Evolutionary conservation across 176 grass and related monocot species (phyloP).

Genomic region (Cenchrus americanus): DNA sequence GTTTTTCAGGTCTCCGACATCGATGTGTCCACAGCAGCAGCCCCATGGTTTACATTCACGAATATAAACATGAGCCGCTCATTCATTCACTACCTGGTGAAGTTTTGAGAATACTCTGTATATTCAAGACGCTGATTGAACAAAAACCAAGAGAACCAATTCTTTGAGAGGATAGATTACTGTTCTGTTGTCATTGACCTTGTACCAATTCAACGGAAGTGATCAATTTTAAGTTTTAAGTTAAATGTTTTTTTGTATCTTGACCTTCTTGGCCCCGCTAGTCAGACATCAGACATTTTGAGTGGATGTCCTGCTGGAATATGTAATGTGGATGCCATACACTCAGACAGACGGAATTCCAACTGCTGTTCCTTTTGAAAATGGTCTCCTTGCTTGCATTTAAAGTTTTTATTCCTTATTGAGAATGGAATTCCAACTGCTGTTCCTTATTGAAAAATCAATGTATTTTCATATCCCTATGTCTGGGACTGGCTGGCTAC

Average conservation of each 20-base stretch:
- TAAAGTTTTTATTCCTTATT: background rate
- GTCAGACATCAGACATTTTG: background rate
- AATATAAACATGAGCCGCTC: background rate
- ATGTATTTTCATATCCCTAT: too few relatives aligned
- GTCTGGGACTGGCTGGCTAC: too few relatives aligned
- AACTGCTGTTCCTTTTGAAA: background rate
- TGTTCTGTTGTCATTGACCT: background rate
- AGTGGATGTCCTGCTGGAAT: background rate
- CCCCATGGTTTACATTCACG: background rate
- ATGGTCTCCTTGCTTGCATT: background rate
- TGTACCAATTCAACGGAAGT: background rate
- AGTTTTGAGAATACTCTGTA: slow-evolving; percentile 26
- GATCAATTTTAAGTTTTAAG: background rate
- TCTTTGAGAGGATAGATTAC: background rate
- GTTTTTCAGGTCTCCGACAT: slow-evolving; percentile 1
- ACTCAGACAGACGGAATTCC: background rate
- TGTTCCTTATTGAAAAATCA: too few relatives aligned
- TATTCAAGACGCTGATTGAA: slow-evolving; percentile 1
- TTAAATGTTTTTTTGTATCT: background rate
- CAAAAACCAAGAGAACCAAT: background rate
- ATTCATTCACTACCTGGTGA: background rate
- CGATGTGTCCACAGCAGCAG: background rate
- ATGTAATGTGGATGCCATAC: background rate
- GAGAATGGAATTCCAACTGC: too few relatives aligned
- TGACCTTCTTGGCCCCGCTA: background rate